Conservation (phyloP, 371 early-diverging fungal species). For the Mortierella sp. region DNA sequence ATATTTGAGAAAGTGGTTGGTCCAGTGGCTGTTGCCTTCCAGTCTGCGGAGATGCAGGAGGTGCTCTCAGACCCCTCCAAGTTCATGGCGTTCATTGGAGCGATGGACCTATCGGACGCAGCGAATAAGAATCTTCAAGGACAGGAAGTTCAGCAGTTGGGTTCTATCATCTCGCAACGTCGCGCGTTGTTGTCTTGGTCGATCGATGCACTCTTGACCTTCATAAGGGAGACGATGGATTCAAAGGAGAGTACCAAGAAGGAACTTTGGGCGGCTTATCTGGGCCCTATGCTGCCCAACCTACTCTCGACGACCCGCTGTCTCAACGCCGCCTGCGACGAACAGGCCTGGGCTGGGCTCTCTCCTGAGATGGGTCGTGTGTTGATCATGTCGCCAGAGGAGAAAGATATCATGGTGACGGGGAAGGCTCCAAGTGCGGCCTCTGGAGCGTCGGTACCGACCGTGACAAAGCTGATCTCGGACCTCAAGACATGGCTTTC, state of each 20-base stretch:
- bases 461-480: slow-evolving; percentile 7
- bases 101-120: slow-evolving; percentile 20
- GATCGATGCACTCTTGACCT: slow-evolving; percentile 23
- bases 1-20: slow-evolving; percentile 44
- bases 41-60: slow-evolving; percentile 14
- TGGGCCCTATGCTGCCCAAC: slow-evolving; percentile 30
- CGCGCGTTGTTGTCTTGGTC: slow-evolving; percentile 33
- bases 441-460: background rate
- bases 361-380: slow-evolving; percentile 31
- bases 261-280: slow-evolving; percentile 35
- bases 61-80: slow-evolving; percentile 20
- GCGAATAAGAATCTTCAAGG: background rate
- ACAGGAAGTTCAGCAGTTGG: slow-evolving; percentile 20
- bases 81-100: slow-evolving; percentile 48
- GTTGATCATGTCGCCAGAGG: slow-evolving; percentile 27
- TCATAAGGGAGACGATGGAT: slow-evolving; percentile 46
- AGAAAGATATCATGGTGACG: slow-evolving; percentile 46
- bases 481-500: slow-evolving; percentile 42
- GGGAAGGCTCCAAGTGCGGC: slow-evolving; percentile 14
- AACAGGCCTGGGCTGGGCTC: slow-evolving; percentile 14
- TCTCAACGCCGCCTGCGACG: slow-evolving; percentile 29
- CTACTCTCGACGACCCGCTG: slow-evolving; percentile 41
- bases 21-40: slow-evolving; percentile 33
- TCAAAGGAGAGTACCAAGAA: slow-evolving; percentile 16
- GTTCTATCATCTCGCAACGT: slow-evolving; percentile 14